Base-by-base conservation (phyloP, 768 basidiomycete species). In the Ephemerocybe angulata region DNA sequence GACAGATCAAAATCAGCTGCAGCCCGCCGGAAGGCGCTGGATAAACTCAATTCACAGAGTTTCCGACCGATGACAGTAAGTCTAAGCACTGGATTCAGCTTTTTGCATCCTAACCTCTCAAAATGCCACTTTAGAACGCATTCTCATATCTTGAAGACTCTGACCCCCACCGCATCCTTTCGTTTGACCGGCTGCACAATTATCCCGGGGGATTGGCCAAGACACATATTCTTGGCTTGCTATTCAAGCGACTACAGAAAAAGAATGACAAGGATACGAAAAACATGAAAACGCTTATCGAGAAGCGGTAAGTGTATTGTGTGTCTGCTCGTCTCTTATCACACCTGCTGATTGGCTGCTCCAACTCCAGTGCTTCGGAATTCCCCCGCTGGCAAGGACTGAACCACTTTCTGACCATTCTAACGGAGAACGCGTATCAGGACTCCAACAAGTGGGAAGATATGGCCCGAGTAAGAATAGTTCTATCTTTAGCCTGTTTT, bases 131-230 rank as follows among this genome's bases (percentile, higher is more conserved):
- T 17, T 43, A 76, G 74, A 79, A 76, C 63, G 65, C 69, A 3
- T 79, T 79, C 54, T 78, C 74, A 74, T 40, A 24, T 0, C 30
- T 79, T 15, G 35, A 24, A 17, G 29, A 63, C 53, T 74, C 70
- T 4, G 72, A 76, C 57, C 69, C 70, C 7, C 57, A 72, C 49
- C 19, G 31, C 4, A 68, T 72, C 27, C 22, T 71, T 3, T 71
- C 70, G 10, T 78, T 70, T 50, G 76, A 80, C 58, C 61, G 60
- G 2, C 63, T 79, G 13, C 77, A 79, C 57, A 61, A 57, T 10
- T 63, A 72, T 50, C 50, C 67, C 44, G 48, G 44, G 24, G 77
- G 76, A 4, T 28, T 75, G 2, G 67, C 61, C 56, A 65, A 66
- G 0, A 62, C 70, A 24, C 75, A 77, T 51, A 27, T 77, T 0